Evolutionary conservation across 441 rosid species (phyloP).

Genomic region (Bruguiera hainesii): DNA sequence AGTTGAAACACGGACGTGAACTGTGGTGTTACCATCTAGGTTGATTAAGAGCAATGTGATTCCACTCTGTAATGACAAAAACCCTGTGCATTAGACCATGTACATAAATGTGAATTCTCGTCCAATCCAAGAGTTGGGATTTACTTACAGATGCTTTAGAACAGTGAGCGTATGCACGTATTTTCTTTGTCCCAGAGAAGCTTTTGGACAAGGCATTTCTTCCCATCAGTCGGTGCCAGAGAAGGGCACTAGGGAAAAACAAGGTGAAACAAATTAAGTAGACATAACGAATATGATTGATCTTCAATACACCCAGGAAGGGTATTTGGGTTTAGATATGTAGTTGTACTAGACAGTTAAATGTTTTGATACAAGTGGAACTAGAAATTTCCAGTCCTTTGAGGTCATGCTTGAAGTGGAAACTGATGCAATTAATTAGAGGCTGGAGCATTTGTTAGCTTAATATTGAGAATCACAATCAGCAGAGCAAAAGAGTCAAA

Average conservation of each 20-base stretch:
- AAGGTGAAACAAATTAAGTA: background rate
- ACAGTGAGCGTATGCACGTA: conserved; percentile 75
- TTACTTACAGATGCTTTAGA: conserved; percentile 66
- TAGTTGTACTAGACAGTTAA: no score
- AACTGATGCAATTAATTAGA: no score
- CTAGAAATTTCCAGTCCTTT: no score
- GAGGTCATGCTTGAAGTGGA: no score
- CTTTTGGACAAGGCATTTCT: conserved; percentile 53
- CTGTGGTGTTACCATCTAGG: conserved; percentile 27
- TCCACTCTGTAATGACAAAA: conserved; percentile 20
- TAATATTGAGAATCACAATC: background rate
- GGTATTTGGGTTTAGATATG: background rate
- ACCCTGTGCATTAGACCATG: background rate
- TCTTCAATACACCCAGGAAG: background rate
- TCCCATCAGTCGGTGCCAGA: conserved; percentile 90
- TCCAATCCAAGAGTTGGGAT: background rate
- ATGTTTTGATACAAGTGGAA: no score
- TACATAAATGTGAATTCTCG: background rate
- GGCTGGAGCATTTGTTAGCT: no score
- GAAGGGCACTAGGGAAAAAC: conserved; percentile 58
- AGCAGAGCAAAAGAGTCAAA: no score
- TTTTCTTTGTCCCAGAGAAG: conserved; percentile 58
- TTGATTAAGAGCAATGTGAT: conserved; percentile 33
- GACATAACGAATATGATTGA: background rate
- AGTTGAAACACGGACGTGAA: conserved; percentile 26